Conservation (phyloP, 2,329 filamentous ascomycete genomes). For the Monosporascus sp. region DNA sequence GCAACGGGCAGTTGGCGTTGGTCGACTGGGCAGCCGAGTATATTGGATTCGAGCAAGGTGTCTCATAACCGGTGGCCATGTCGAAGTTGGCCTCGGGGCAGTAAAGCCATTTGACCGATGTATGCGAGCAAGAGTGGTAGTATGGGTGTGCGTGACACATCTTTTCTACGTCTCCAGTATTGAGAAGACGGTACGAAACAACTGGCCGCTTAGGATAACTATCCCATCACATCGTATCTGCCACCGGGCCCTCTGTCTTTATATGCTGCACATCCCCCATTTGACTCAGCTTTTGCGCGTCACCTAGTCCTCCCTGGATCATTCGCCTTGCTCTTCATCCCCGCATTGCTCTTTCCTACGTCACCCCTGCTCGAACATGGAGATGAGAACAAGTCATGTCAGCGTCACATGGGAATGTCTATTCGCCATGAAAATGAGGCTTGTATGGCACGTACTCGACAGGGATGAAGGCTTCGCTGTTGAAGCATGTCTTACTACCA, state of each 20-base stretch:
- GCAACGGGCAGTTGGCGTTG: slow-evolving; percentile 41
- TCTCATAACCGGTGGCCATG: slow-evolving; percentile 43
- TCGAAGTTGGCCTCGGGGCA: slow-evolving; percentile 46
- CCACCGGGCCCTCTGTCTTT: background rate
- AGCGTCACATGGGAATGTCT: background rate
- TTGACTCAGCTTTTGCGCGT: background rate
- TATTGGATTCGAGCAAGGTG: slow-evolving; percentile 43
- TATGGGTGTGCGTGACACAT: slow-evolving; percentile 54
- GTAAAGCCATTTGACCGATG: slow-evolving; percentile 52
- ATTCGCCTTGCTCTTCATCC: background rate
- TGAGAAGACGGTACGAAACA: background rate
- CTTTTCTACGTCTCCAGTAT: slow-evolving; percentile 12
- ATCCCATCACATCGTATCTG: background rate
- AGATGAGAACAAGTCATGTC: background rate
- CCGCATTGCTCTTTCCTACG: background rate
- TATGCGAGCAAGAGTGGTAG: slow-evolving; percentile 47
- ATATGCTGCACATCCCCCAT: background rate
- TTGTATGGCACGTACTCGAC: background rate
- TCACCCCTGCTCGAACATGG: background rate
- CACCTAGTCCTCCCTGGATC: background rate
- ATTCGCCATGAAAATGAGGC: background rate
- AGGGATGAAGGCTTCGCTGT: background rate
- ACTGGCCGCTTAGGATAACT: too few relatives aligned
- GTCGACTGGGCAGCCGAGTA: slow-evolving; percentile 42
- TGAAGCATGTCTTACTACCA: background rate